phyloP scores from a whole-genome alignment of 106 monocot species.

The Phalaenopsis aphrodite region DNA sequence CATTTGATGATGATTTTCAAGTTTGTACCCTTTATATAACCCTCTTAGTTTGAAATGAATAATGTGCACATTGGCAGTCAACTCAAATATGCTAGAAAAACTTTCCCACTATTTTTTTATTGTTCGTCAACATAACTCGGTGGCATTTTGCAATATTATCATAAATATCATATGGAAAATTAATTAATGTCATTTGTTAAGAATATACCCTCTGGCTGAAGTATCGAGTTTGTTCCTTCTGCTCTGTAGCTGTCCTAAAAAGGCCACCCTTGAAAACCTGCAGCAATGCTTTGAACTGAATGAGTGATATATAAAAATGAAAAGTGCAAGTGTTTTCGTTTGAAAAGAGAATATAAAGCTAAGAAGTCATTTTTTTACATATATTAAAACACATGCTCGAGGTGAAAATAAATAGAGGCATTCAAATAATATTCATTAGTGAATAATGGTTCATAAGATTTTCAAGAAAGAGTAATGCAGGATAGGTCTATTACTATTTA shows the following conservation, averaged over 20 bases:
- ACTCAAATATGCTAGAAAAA: background rate
- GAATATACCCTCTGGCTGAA: conserved; percentile 74
- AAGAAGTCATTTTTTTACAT: background rate
- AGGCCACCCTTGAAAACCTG: conserved; percentile 96
- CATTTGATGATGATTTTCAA: background rate
- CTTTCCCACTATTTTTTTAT: background rate
- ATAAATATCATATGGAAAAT: background rate
- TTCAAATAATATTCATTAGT: background rate
- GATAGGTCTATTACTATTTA: background rate
- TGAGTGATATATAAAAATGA: background rate
- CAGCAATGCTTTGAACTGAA: conserved; percentile 8
- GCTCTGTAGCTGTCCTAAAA: conserved; percentile 89
- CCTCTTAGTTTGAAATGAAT: background rate
- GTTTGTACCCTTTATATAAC: background rate
- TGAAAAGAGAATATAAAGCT: background rate
- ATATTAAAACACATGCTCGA: background rate
- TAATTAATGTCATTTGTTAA: background rate
- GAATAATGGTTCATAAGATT: background rate
- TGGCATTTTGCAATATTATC: conserved; percentile 1
- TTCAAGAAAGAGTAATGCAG: background rate
- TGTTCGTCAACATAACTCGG: background rate
- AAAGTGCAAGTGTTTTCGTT: background rate
- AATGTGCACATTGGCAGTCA: background rate
- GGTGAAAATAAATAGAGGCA: background rate
- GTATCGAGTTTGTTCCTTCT: conserved; percentile 91